Conservation (phyloP, 176 grass and related monocot genomes). For the Saccharum spontaneum region DNA sequence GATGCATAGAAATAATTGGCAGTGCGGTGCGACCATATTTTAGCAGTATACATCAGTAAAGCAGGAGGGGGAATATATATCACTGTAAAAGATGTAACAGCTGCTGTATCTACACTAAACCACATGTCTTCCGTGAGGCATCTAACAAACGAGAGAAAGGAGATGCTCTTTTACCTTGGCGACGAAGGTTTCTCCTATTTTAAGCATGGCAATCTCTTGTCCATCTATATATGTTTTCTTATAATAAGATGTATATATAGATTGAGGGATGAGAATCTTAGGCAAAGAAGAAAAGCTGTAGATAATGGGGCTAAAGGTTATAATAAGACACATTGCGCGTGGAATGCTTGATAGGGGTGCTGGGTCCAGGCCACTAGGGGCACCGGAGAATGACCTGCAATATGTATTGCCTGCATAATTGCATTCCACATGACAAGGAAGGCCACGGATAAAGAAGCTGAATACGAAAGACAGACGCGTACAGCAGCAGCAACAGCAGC, state of each 20-base stretch:
- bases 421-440: background rate
- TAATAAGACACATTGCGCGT: conserved; percentile 32
- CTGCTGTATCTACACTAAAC: conserved; percentile 53
- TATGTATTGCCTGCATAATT: conserved; percentile 10
- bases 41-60: conserved; percentile 11
- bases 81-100: background rate
- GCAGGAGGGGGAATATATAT: conserved; percentile 32
- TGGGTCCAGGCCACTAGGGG: background rate
- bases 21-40: background rate
- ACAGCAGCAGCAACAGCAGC: background rate
- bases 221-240: background rate
- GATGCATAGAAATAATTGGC: background rate
- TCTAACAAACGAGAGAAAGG: conserved; percentile 43
- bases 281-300: conserved; percentile 34
- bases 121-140: conserved; percentile 52
- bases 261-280: conserved; percentile 22
- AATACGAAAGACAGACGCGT: background rate
- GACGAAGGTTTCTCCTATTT: conserved; percentile 43
- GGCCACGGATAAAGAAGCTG: background rate
- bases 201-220: conserved; percentile 7
- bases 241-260: background rate
- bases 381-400: conserved; percentile 1
- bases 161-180: conserved; percentile 60
- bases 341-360: conserved; percentile 4
- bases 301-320: conserved; percentile 34